Evolutionary conservation across 768 basidiomycete species (phyloP), one percentile per base, ranked within the genome.

Genomic region (Suillus lakei): DNA sequence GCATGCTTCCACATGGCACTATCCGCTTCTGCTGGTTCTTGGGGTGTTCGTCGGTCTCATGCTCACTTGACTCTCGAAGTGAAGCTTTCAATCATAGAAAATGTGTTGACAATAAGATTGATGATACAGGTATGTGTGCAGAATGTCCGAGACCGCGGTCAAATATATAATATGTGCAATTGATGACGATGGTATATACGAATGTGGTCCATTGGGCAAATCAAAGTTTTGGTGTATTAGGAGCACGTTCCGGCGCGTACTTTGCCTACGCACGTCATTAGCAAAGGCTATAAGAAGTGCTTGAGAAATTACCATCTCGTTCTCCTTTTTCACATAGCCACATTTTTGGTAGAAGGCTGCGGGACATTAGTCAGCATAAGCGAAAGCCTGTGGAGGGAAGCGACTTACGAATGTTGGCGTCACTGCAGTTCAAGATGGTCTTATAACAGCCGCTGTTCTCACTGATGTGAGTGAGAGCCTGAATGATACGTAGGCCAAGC

Each of bases 311-410:
- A 91, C 96, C 96, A 99, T 99, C 78, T 98, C 93, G 71, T 86
- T 89, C 78, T 96, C 96, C 79, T 96, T 97, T 81, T 89, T 91
- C 77, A 86, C 83, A 72, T 81, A 98, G 26, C 97, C 97, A 75
- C 97, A 99, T 79, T 99, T 99, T 77, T 95, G 83, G 77, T 99
- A 99, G 81, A 99, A 99, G 10, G 93, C 96, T 98, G 73, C 28
- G 38, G 44, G 36, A 67, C 53, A 44, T 48, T 18, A 30, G 21
- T 41, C 28, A 66, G 44, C n/a, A 63, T 66, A 48, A 67, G 55
- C 16, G 7, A 56, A 60, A 21, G 32, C 2, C 55, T 32, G 66
- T 43, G 41, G 60, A 54, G 50, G 30, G n/a, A 50, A 51, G 26
- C 28, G 41, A 88, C 96, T 78, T 74, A 98, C 97, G 92, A 67